Evolutionary conservation across 805 yeast genomes (phyloP).

Genomic region (Monosporozyma aerobia): DNA sequence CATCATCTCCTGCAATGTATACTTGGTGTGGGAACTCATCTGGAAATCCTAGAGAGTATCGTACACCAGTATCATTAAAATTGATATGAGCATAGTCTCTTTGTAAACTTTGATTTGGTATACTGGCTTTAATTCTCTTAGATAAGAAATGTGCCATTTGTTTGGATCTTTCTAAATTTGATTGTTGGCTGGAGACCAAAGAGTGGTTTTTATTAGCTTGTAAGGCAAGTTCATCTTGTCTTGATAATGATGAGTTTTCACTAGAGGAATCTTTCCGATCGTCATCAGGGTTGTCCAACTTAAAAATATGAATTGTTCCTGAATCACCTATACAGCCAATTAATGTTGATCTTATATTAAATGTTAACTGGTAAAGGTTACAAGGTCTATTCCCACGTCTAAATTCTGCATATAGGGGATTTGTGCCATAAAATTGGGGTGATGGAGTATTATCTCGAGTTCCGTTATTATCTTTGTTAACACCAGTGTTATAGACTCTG

Average conservation of each 20-base stretch:
- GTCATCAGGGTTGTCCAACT: slow-evolving; percentile 31
- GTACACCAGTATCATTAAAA: slow-evolving; percentile 12
- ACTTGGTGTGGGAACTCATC: slow-evolving; percentile 25
- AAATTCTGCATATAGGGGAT: slow-evolving; percentile 39
- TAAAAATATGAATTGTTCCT: slow-evolving; percentile 82
- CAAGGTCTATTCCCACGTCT: slow-evolving; percentile 73
- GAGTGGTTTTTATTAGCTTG: slow-evolving; percentile 7
- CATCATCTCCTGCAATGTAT: slow-evolving; percentile 25
- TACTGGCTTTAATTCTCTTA: slow-evolving; percentile 20
- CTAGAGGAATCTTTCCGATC: not conserved
- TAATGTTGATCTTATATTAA: slow-evolving; percentile 51
- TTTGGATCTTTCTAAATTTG: slow-evolving; percentile 10
- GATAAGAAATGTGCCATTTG: slow-evolving; percentile 20
- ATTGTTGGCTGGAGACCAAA: not conserved
- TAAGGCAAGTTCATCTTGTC: slow-evolving; percentile 9
- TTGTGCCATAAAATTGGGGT: slow-evolving; percentile 18
- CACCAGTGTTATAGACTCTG: slow-evolving; percentile 50
- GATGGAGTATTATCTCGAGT: not conserved
- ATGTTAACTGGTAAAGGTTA: slow-evolving; percentile 54
- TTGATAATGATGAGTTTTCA: not conserved
- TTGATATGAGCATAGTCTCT: slow-evolving; percentile 26
- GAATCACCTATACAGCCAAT: slow-evolving; percentile 80
- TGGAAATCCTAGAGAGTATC: slow-evolving; percentile 24
- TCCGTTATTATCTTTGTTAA: slow-evolving; percentile 22
- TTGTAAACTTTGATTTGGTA: slow-evolving; percentile 24